These are phyloP conservation scores for Fusarium sp. DNA, from an alignment of 2,329 filamentous ascomycete genomes.

Conservation along the genomic window DNA sequence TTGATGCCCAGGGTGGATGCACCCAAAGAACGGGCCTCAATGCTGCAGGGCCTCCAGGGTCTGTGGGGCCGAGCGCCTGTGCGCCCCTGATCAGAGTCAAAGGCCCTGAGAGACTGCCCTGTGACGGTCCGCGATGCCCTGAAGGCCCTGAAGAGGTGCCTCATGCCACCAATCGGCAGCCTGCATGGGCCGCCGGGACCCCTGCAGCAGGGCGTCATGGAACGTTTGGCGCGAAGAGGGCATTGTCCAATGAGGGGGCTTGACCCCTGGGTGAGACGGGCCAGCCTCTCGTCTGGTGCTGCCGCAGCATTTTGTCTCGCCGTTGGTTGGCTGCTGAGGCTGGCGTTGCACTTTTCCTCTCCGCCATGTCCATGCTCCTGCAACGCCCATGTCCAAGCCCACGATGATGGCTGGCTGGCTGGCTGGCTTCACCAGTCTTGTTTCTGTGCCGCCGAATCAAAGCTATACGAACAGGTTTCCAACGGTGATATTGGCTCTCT, in stretches of 20 bases:
- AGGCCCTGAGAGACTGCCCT: constrained; percentile 20
- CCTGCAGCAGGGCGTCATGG: constrained; percentile 40
- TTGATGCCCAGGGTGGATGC: constrained; percentile 26
- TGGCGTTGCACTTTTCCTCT: constrained; percentile 21
- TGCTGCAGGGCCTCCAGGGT: constrained; percentile 4
- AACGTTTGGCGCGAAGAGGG: constrained; percentile 38
- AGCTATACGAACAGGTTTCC: not conserved
- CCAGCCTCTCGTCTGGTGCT: constrained; percentile 32
- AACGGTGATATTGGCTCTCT: not conserved
- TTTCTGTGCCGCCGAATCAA: constrained; percentile 24
- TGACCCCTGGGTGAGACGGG: constrained; percentile 36
- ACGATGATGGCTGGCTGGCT: constrained; percentile 19
- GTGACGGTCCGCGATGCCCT: constrained; percentile 18
- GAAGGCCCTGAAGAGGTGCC: constrained; percentile 22
- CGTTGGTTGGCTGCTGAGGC: constrained; percentile 26
- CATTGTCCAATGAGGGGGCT: constrained; percentile 36
- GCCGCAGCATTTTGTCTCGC: constrained; percentile 31
- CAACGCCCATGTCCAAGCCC: constrained; percentile 29
- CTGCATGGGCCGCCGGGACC: constrained; percentile 28
- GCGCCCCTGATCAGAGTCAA: constrained; percentile 20
- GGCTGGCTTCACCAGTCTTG: constrained; percentile 3
- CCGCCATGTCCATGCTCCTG: constrained; percentile 14
- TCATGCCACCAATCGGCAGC: constrained; percentile 46
- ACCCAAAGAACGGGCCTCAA: constrained; percentile 9
- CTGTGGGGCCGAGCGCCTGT: constrained; percentile 7